Conservation (phyloP, 129 eudicot species). For the Arctium lappa region DNA sequence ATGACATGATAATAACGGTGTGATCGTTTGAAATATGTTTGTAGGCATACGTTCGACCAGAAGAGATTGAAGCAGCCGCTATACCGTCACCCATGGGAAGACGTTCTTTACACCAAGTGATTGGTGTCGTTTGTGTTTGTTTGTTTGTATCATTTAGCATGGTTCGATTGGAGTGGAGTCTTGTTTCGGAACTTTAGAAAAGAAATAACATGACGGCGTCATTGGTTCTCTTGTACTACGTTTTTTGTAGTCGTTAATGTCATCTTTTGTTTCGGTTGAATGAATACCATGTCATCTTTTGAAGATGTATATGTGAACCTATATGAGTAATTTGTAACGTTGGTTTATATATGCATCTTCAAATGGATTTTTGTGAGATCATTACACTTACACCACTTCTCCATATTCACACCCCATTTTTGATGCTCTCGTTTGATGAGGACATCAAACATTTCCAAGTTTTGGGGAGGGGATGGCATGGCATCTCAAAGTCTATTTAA, state of each 20-base stretch:
- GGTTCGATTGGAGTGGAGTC: conserved; percentile 5
- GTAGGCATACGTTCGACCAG: conserved; percentile 95
- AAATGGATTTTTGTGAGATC: no score
- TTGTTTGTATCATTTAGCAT: conserved; percentile 16
- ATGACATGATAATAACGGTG: background rate
- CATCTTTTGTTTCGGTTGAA: background rate
- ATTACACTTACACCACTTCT: no score
- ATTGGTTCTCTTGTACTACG: background rate
- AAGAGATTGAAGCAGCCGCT: conserved; percentile 99
- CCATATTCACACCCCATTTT: no score
- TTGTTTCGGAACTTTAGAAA: conserved; percentile 12
- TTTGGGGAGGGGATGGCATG: no score
- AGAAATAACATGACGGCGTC: background rate
- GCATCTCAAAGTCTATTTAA: no score
- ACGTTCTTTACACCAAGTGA: conserved; percentile 97
- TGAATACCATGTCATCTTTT: background rate
- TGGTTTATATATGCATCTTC: no score
- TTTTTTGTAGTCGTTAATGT: conserved; percentile 10
- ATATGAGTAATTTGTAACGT: no score
- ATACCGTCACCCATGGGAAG: conserved; percentile 99
- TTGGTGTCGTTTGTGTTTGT: background rate
- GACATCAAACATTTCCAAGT: no score
- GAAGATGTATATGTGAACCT: no score
- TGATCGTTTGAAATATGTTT: conserved; percentile 10
- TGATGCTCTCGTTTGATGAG: no score